Base-by-base conservation (phyloP, 2,329 filamentous ascomycete species). In the Exophiala dermatitidis region DNA sequence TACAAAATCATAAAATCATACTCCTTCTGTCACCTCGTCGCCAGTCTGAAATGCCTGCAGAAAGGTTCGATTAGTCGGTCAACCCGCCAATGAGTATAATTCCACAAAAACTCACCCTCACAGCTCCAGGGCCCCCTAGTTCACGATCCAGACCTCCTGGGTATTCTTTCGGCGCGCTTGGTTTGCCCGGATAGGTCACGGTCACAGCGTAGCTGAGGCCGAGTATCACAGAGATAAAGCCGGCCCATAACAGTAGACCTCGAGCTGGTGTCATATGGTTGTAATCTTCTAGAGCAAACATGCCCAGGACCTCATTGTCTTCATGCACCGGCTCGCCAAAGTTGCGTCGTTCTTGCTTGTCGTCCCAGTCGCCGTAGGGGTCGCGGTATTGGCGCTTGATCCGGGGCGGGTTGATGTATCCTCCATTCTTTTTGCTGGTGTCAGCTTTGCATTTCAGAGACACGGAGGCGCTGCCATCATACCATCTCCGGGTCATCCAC, bases 301-400 rank as follows among this genome's bases (percentile, higher is more conserved):
- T 85, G 64, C 90, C 90, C 53, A 97, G 78, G 53, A 90, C 79
- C 70, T 98, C 94, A 72, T 96, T 86, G 71, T 98, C 93, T 73
- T 98, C 94, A 72, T 98, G 91, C 48, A 95, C 83, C 8, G 91
- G 88, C 73, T 98, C 94, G 72, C 90, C 90, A 69, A 88, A 97
- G 79, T 98, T 97, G 66, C 93, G 83, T 69, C 90, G 85, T 72
- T 97, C 93, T 75, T 98, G 93, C 72, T 90, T 86, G 74, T 98
- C 91, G 88, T 90, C 97, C 89, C 90, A 98, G 68, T 88, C 84
- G 68, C 73, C 91, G 70, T 97, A 82, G 34, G 94, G 93, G 71
- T 97, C 93, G 69, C 93, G 88, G 75, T 89, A 87, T 71, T 90
- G 85, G 64, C 91, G 86, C 79, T 95, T 96, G 72, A 91, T 76